Percentiles rank a stretch among this genome's conserved stretches.
phyloP scores from a whole-genome alignment of 208 protist genomes.

The Crithidia brevicula region DNA sequence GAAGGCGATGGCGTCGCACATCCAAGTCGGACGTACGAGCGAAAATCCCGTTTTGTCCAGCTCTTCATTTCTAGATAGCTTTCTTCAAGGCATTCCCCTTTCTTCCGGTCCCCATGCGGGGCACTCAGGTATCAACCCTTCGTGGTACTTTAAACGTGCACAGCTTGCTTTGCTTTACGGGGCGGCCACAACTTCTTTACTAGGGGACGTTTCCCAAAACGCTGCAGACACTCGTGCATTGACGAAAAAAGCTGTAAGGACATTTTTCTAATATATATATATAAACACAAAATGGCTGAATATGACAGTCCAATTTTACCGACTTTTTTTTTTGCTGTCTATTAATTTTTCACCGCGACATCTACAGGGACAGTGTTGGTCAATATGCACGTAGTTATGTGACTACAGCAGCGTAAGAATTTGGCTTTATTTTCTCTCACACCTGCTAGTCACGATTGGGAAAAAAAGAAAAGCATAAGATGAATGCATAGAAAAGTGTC shows the following conservation, averaged over 20 bases:
- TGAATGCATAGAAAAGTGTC: too few relatives aligned
- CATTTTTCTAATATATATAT: constrained; percentile 35
- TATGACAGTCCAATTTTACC: background rate
- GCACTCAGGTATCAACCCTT: constrained; percentile 35
- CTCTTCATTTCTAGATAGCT: constrained; percentile 45
- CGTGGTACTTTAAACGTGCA: constrained; percentile 57
- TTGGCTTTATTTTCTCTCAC: too few relatives aligned
- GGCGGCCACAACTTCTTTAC: constrained; percentile 59
- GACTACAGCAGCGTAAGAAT: too few relatives aligned
- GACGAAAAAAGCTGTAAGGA: constrained; percentile 28
- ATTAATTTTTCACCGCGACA: too few relatives aligned
- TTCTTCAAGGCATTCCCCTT: constrained; percentile 67
- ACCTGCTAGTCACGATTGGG: too few relatives aligned
- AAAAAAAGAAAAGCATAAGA: background rate
- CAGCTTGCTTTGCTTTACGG: constrained; percentile 60
- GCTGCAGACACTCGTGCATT: constrained; percentile 52
- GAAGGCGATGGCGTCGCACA: constrained; percentile 46
- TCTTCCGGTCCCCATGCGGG: constrained; percentile 64
- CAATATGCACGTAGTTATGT: too few relatives aligned
- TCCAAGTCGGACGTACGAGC: constrained; percentile 7
- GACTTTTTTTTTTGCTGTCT: constrained; percentile 5
- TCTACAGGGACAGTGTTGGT: too few relatives aligned
- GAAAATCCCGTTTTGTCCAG: constrained; percentile 14
- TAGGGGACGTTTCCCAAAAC: constrained; percentile 63
- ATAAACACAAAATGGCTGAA: too few relatives aligned